A percentile compares a stretch with the other conserved stretches of the same genome.
Conservation (phyloP, 2,329 filamentous ascomycete genomes). For the Allantophomopsis cytisporea region DNA sequence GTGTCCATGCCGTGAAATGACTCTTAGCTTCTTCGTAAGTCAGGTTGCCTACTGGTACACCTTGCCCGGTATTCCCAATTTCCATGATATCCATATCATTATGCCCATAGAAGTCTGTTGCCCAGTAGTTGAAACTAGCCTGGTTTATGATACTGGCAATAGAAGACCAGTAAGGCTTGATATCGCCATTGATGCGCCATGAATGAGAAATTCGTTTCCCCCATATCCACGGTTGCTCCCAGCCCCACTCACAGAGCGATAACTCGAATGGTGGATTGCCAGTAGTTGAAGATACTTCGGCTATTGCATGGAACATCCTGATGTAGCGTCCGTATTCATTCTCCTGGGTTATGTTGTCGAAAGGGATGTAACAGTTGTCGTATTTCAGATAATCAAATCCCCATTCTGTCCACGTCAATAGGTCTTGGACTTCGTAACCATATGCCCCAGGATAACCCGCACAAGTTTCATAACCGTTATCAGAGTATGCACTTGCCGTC, state of each 20-base stretch:
- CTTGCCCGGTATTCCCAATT: constrained; percentile 5
- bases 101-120: constrained; percentile 32
- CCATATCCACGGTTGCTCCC: constrained; percentile 33
- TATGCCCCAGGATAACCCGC: constrained; percentile 12
- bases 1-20: constrained; percentile 13
- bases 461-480: constrained; percentile 5
- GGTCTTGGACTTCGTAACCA: constrained; percentile 31
- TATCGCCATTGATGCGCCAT: constrained; percentile 30
- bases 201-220: constrained; percentile 32
- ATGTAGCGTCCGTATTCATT: constrained; percentile 14
- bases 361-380: constrained; percentile 33
- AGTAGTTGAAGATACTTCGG: too few relatives aligned
- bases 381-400: constrained; percentile 36
- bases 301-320: constrained; percentile 12
- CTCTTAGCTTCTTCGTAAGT: constrained; percentile 25
- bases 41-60: constrained; percentile 4
- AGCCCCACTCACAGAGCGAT: constrained; percentile 36
- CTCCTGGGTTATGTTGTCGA: constrained; percentile 14
- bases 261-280: too few relatives aligned
- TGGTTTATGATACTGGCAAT: constrained; percentile 29
- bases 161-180: constrained; percentile 20
- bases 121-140: constrained; percentile 29
- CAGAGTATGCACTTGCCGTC: too few relatives aligned
- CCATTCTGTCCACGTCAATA: constrained; percentile 32
- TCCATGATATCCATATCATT: constrained; percentile 24